phyloP scores from a whole-genome alignment of 1,284 basidiomycete species.

The Fistulinella staudtii region DNA sequence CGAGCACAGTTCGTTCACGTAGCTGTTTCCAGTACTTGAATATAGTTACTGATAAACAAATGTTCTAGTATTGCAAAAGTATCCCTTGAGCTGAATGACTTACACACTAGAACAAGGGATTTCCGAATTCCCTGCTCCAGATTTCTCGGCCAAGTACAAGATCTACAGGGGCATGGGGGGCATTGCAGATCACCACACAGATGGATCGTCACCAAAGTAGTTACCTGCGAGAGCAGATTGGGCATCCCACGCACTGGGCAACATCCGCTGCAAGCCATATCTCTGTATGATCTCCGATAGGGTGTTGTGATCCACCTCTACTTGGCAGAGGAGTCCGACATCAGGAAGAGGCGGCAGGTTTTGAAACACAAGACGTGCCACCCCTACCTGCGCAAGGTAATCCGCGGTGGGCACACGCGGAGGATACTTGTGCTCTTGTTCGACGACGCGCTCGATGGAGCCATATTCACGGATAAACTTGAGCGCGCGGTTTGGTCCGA shows the following conservation, averaged over 20 bases:
- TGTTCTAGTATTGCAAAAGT: too few relatives aligned
- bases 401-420: slow-evolving; percentile 40
- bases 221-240: slow-evolving; percentile 50
- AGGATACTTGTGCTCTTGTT: slow-evolving; percentile 50
- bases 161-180: too few relatives aligned
- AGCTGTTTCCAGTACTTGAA: too few relatives aligned
- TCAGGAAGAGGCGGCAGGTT: slow-evolving; percentile 60
- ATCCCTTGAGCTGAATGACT: too few relatives aligned
- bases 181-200: too few relatives aligned
- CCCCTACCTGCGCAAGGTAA: slow-evolving; percentile 59
- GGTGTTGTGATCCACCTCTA: slow-evolving; percentile 37
- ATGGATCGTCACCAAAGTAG: slow-evolving; percentile 62
- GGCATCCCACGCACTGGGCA: slow-evolving; percentile 44
- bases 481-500: slow-evolving; percentile 74
- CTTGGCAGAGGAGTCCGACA: slow-evolving; percentile 32
- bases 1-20: too few relatives aligned
- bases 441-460: slow-evolving; percentile 70
- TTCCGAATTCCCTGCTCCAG: too few relatives aligned
- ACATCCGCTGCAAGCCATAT: slow-evolving; percentile 44
- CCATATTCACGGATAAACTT: slow-evolving; percentile 67
- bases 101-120: too few relatives aligned
- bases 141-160: too few relatives aligned
- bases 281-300: slow-evolving; percentile 45
- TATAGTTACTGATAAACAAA: too few relatives aligned
- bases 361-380: slow-evolving; percentile 59